Conservation (phyloP, 139 green algal genomes). For the Chlamydomonas incerta region DNA sequence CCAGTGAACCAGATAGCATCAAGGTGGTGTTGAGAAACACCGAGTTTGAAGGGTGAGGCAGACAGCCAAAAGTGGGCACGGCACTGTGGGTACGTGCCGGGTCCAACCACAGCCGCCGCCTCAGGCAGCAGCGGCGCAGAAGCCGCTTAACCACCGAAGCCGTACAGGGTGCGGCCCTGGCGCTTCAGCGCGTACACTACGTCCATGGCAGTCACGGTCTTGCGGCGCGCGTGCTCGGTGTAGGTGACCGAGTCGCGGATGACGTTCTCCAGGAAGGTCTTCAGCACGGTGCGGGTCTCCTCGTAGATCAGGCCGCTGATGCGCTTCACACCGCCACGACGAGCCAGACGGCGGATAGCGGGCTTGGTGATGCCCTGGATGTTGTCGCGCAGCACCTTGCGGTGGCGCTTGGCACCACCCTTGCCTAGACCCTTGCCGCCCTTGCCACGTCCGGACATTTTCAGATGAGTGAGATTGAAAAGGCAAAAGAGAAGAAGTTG, state of each 20-base stretch:
- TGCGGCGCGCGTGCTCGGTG: too few relatives aligned
- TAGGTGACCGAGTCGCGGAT: neutral
- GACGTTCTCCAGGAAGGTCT: neutral
- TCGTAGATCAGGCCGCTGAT: neutral
- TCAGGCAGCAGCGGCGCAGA: neutral
- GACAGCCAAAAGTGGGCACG: too few relatives aligned
- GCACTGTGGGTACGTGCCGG: too few relatives aligned
- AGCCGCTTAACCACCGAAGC: neutral
- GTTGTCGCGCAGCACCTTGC: constrained; percentile 84
- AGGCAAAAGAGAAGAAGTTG: too few relatives aligned
- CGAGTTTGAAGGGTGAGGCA: too few relatives aligned
- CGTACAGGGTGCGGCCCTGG: neutral
- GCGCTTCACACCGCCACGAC: neutral
- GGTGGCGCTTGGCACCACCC: constrained; percentile 91
- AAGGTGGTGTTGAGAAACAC: neutral
- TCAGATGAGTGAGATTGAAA: neutral
- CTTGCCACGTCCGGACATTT: constrained; percentile 94
- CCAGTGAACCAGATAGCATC: too few relatives aligned
- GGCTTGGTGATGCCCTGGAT: constrained; percentile 1
- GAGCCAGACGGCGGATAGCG: neutral
- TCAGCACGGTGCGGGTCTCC: neutral
- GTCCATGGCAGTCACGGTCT: too few relatives aligned
- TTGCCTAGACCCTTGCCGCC: constrained; percentile 95
- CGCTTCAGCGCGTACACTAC: neutral
- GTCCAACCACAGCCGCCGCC: neutral